Evolutionary conservation across 225 moss, liverwort and hornwort genomes (phyloP), one percentile per base, ranked within the genome.

Genomic region (Lunularia cruciata): DNA sequence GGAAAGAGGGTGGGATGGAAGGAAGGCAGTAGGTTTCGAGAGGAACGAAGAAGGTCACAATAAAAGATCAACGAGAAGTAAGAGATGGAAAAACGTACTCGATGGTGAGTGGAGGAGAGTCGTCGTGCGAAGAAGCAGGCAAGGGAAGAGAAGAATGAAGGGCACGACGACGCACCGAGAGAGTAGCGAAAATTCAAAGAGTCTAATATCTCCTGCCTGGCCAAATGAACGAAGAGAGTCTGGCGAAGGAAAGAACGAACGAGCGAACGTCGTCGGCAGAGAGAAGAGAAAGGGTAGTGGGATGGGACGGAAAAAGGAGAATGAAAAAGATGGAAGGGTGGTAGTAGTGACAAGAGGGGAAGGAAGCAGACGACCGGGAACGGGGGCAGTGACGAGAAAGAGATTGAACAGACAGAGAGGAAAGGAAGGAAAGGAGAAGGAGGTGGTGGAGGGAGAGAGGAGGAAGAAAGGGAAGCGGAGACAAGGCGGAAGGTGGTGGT

Each of bases 271-370:
- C 39, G n/a, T n/a, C 26, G 23, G 39, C 39, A 38, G 25, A 32
- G 56, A 16, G 32, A 31, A 18, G 56, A 31, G 52, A 18, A 32
- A 31, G 52, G 52, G 52, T 57, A 32, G 32, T 57, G 32, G 56
- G 32, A 57, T 32, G 31, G 56, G n/a, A n/a, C n/a, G n/a, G n/a
- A n/a, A 57, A 57, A 57, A 31, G 56, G 56, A 25, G 56, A 18
- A 57, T 30, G 31, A 57, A 57, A 43, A 43, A 43, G 31, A 32
- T 27, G 30, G 15, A 32, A 30, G 31, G 19, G 30, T 6, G 23
- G 16, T n/a, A 54, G 57, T 30, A 2, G 0, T 0, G 38, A 7
- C 8, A 37, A 12, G 28, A 20, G 30, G 55, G 4, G 28, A 28
- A 11, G 56, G 31, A 16, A 31, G n/a, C n/a, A n/a, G n/a, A n/a